Conservation (phyloP, 2,329 filamentous ascomycete species). For the Stagonosporopsis cucurbitacearum region DNA sequence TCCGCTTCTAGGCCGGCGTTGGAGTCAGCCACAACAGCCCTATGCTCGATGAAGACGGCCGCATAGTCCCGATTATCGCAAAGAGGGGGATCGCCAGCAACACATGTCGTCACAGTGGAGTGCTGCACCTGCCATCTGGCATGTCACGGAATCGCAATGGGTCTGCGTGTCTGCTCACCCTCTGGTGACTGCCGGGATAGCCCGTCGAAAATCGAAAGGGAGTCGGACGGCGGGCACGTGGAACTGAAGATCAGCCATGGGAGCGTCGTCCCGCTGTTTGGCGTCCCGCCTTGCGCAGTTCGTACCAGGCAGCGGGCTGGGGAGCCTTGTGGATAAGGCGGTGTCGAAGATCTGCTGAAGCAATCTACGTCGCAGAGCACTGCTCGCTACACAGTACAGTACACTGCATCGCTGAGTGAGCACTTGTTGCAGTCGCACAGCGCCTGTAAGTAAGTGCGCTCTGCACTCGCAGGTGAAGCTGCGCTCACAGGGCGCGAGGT, state of each 20-base stretch:
- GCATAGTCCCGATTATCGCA: conserved; percentile 8
- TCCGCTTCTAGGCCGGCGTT: conserved; percentile 6
- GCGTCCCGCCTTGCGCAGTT: conserved; percentile 17
- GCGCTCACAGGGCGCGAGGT: conserved; percentile 6
- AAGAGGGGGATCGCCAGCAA: conserved; percentile 15
- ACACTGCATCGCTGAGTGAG: conserved; percentile 21
- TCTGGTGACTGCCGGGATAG: conserved; percentile 23
- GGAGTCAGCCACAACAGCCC: conserved; percentile 6
- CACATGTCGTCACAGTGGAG: conserved; percentile 27
- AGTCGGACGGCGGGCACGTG: conserved; percentile 27
- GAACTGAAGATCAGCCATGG: conserved; percentile 24
- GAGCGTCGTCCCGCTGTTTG: conserved; percentile 20
- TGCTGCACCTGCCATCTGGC: conserved; percentile 2
- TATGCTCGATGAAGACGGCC: conserved; percentile 1
- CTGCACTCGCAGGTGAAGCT: conserved; percentile 21
- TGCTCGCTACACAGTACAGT: not conserved
- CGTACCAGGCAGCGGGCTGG: conserved; percentile 8
- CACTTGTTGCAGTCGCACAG: conserved; percentile 11
- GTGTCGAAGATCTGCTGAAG: conserved; percentile 20
- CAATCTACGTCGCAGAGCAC: conserved; percentile 11
- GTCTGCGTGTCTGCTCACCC: conserved; percentile 19
- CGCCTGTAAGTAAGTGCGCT: conserved; percentile 7
- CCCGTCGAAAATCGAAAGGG: conserved; percentile 19
- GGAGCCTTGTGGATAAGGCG: conserved; percentile 24
- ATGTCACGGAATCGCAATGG: conserved; percentile 7